phyloP scores from a whole-genome alignment of 176 grass and related monocot genomes.

The Aegilops longissima region DNA sequence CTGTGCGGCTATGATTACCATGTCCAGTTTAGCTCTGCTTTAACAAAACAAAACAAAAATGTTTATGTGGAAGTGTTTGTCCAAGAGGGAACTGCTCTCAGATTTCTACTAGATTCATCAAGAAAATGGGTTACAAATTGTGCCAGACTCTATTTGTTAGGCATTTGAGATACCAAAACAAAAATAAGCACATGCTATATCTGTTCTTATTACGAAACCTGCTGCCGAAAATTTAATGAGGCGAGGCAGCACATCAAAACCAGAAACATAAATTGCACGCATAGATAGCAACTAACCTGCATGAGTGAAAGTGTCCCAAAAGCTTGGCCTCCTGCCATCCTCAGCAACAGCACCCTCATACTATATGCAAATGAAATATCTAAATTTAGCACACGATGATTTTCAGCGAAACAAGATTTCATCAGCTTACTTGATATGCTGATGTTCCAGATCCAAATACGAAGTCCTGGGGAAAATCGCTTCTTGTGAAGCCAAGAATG shows the following conservation, averaged over 20 bases:
- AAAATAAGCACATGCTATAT: background rate
- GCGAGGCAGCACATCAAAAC: background rate
- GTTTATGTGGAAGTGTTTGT: background rate
- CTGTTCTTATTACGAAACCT: background rate
- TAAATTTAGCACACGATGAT: background rate
- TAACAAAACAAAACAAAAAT: background rate
- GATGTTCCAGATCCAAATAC: slow-evolving; percentile 39
- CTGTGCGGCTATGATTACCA: background rate
- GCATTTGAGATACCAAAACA: background rate
- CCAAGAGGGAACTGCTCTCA: background rate
- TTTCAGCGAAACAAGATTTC: background rate
- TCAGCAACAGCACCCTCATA: slow-evolving; percentile 13
- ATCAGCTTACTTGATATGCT: slow-evolving; percentile 20
- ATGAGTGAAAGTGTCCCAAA: slow-evolving; percentile 27
- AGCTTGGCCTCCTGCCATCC: slow-evolving; percentile 39
- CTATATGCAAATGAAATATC: background rate
- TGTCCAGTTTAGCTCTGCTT: background rate
- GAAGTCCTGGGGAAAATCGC: slow-evolving; percentile 28
- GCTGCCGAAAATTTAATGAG: background rate
- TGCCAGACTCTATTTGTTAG: background rate
- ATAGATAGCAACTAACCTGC: background rate
- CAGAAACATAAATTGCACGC: background rate
- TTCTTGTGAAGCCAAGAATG: slow-evolving; percentile 10
- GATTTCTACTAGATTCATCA: background rate
- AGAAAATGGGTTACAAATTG: background rate